These are phyloP conservation scores for Picea abies DNA, from an alignment of 83 land plant genomes.

Conservation along the genomic window DNA sequence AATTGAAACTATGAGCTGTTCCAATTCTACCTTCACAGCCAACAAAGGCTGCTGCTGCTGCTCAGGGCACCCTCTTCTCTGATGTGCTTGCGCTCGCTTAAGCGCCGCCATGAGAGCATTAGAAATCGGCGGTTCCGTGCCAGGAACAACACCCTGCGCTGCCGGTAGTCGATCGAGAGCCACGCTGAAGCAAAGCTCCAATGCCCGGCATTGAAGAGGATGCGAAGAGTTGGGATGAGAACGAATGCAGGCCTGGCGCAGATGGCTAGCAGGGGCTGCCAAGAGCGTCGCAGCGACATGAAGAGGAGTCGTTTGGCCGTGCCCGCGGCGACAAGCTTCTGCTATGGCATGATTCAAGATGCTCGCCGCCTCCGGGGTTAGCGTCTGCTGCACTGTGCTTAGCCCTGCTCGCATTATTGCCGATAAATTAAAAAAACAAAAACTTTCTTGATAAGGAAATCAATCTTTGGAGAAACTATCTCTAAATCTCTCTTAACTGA, in stretches of 20 bases:
- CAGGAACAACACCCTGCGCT: constrained; percentile 13
- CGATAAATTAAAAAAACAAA: not conserved
- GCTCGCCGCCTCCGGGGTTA: constrained; percentile 85
- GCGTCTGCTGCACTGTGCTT: constrained; percentile 83
- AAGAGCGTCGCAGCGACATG: constrained; percentile 94
- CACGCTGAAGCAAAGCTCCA: constrained; percentile 95
- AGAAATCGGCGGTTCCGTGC: constrained; percentile 65
- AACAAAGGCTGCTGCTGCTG: constrained; percentile 90
- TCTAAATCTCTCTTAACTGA: not conserved
- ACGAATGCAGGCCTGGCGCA: constrained; percentile 82
- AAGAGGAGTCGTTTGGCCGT: constrained; percentile 88
- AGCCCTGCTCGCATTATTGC: constrained; percentile 78
- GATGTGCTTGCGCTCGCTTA: constrained; percentile 96
- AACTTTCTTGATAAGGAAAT: not conserved
- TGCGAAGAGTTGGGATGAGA: constrained; percentile 80
- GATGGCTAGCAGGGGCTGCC: constrained; percentile 54
- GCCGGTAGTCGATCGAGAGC: constrained; percentile 87
- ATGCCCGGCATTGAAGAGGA: constrained; percentile 85
- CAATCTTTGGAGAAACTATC: not conserved
- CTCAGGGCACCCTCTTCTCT: constrained; percentile 90
- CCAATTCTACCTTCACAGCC: constrained; percentile 91
- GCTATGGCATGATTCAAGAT: constrained; percentile 75
- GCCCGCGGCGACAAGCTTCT: constrained; percentile 83
- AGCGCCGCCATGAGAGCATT: constrained; percentile 95
- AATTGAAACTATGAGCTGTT: constrained; percentile 86